Conservation (phyloP, 176 grass and related monocot species). For the Triticum monococcum region DNA sequence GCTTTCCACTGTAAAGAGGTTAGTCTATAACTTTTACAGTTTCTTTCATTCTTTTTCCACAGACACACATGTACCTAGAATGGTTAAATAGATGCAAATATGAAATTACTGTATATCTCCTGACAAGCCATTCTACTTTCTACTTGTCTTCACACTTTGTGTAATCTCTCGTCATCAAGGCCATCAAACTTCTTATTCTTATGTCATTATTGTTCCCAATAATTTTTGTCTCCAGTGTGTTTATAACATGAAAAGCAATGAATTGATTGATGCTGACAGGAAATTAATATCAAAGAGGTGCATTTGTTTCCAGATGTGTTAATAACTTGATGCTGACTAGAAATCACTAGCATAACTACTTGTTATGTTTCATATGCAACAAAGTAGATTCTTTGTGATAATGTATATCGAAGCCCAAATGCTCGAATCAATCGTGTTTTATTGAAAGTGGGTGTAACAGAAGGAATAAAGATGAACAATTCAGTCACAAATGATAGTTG, state of each 20-base stretch:
- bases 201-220: slow-evolving; percentile 33
- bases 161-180: slow-evolving; percentile 22
- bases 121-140: slow-evolving; percentile 26
- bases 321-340: slow-evolving; percentile 37
- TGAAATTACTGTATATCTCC: slow-evolving; percentile 35
- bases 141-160: slow-evolving; percentile 24
- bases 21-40: slow-evolving; percentile 48
- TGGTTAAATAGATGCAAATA: slow-evolving; percentile 42
- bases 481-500: slow-evolving; percentile 32
- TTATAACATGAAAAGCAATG: slow-evolving; percentile 35
- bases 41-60: slow-evolving; percentile 59
- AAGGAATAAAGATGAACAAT: slow-evolving; percentile 49
- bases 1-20: slow-evolving; percentile 47
- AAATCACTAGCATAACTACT: slow-evolving; percentile 19
- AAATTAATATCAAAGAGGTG: slow-evolving; percentile 27
- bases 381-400: slow-evolving; percentile 60
- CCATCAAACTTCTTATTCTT: slow-evolving; percentile 22
- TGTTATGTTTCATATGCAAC: slow-evolving; percentile 49
- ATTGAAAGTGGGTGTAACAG: slow-evolving; percentile 37
- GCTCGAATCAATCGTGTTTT: slow-evolving; percentile 47
- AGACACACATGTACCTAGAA: slow-evolving; percentile 57
- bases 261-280: slow-evolving; percentile 36
- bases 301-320: slow-evolving; percentile 38
- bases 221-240: slow-evolving; percentile 38
- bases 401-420: slow-evolving; percentile 38